Evolutionary conservation across 768 basidiomycete species (phyloP).

Genomic region (Hydnomerulius pinastri): DNA sequence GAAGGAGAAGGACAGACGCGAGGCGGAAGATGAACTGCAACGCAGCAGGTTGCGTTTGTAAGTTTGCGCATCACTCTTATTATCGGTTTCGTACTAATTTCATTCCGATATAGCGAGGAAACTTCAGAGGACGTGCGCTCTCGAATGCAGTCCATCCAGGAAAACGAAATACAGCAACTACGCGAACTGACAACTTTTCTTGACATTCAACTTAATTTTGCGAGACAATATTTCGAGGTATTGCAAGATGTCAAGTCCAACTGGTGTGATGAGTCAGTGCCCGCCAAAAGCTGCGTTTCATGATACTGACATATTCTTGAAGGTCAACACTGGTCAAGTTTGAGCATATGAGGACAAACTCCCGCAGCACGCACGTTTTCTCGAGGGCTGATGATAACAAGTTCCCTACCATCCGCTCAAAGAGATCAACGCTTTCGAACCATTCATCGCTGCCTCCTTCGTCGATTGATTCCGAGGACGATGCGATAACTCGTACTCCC

Average conservation of each 20-base stretch:
- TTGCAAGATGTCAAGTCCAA: constrained; percentile 65
- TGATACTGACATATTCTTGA: constrained; percentile 11
- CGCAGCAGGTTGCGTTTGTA: constrained; percentile 76
- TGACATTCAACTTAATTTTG: constrained; percentile 73
- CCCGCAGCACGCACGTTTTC: constrained; percentile 18
- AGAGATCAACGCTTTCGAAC: constrained; percentile 29
- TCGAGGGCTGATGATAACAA: constrained; percentile 28
- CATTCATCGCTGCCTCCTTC: constrained; percentile 9
- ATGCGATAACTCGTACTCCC: constrained; percentile 17
- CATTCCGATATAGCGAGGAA: constrained; percentile 64
- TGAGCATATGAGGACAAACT: constrained; percentile 20
- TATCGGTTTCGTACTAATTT: constrained; percentile 9
- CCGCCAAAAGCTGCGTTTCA: neutral
- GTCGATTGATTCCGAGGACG: constrained; percentile 41
- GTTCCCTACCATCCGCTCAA: constrained; percentile 35
- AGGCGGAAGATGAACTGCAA: constrained; percentile 82
- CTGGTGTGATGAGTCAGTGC: constrained; percentile 67
- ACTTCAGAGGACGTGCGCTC: constrained; percentile 81
- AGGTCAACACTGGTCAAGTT: constrained; percentile 34
- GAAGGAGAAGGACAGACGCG: constrained; percentile 69
- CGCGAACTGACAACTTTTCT: constrained; percentile 72
- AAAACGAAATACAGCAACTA: constrained; percentile 72
- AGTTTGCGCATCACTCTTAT: constrained; percentile 24
- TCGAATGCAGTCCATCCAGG: constrained; percentile 78
- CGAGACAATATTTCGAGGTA: constrained; percentile 70